These are phyloP conservation scores for Russula ochroleuca DNA, from an alignment of 768 basidiomycete species.

Conservation along the genomic window DNA sequence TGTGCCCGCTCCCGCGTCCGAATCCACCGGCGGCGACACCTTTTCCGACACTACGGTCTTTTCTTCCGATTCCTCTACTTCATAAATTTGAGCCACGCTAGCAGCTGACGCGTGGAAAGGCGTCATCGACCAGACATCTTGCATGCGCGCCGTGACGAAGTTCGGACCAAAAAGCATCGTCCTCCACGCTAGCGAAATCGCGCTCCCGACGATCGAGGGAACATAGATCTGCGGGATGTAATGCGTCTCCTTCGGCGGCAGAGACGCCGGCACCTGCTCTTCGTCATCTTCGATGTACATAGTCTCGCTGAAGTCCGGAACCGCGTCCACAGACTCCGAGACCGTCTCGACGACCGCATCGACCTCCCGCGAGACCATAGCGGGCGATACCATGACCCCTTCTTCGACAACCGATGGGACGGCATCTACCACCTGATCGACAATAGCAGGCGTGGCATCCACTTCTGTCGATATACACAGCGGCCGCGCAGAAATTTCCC, in stretches of 20 bases:
- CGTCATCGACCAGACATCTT: conserved; percentile 33
- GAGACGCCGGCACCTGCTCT: background rate
- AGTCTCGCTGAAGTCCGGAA: conserved; percentile 23
- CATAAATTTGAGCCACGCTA: conserved; percentile 9
- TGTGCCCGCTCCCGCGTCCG: conserved; percentile 9
- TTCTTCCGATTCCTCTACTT: conserved; percentile 20
- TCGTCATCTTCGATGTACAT: conserved; percentile 23
- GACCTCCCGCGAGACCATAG: conserved; percentile 30
- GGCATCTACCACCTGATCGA: conserved; percentile 47
- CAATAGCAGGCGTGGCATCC: conserved; percentile 49
- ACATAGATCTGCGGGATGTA: conserved; percentile 29
- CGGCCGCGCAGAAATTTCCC: conserved; percentile 41
- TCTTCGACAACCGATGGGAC: conserved; percentile 36
- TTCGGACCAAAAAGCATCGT: conserved; percentile 35
- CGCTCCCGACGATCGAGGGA: conserved; percentile 30
- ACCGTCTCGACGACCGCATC: conserved; percentile 18
- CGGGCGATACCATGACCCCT: conserved; percentile 32
- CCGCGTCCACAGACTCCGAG: conserved; percentile 24
- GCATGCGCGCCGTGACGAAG: conserved; percentile 34
- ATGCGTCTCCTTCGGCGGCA: conserved; percentile 26
- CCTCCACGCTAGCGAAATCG: conserved; percentile 34
- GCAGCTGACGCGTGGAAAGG: conserved; percentile 24
- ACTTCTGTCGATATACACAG: conserved; percentile 41
- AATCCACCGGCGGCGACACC: conserved; percentile 10
- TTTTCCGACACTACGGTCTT: conserved; percentile 24